phyloP scores from a whole-genome alignment of 176 grass and related monocot species.

The Aegilops speltoides region DNA sequence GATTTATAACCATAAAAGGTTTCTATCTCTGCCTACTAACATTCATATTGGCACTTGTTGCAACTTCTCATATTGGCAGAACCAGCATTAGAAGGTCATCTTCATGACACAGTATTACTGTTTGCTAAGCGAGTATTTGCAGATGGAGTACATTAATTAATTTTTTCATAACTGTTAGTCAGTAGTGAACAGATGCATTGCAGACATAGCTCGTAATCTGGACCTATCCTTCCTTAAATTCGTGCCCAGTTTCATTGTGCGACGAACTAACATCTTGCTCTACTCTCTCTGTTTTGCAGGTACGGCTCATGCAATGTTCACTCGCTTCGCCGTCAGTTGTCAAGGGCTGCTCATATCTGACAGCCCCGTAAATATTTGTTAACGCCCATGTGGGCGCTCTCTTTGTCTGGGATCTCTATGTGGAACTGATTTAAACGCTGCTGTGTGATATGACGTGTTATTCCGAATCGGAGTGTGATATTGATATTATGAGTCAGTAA shows the following conservation, averaged over 20 bases:
- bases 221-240: background rate
- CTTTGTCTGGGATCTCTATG: background rate
- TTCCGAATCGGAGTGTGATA: background rate
- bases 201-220: too few relatives aligned
- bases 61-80: too few relatives aligned
- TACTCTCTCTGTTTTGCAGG: background rate
- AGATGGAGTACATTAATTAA: background rate
- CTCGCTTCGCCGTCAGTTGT: background rate
- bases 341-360: conserved; percentile 5
- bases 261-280: background rate
- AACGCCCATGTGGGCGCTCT: background rate
- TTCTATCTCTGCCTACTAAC: too few relatives aligned
- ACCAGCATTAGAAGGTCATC: too few relatives aligned
- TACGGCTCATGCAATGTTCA: background rate
- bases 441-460: conserved; percentile 25
- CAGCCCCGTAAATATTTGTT: conserved; percentile 37
- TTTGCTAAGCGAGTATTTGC: background rate
- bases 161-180: background rate
- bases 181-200: background rate
- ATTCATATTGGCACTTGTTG: too few relatives aligned
- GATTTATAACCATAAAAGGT: too few relatives aligned
- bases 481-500: conserved; percentile 29
- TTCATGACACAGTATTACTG: background rate
- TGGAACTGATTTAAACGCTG: conserved; percentile 21
- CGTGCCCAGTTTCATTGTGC: too few relatives aligned